phyloP scores from a whole-genome alignment of 2,329 filamentous ascomycete genomes.

The Gnomoniopsis sp. region DNA sequence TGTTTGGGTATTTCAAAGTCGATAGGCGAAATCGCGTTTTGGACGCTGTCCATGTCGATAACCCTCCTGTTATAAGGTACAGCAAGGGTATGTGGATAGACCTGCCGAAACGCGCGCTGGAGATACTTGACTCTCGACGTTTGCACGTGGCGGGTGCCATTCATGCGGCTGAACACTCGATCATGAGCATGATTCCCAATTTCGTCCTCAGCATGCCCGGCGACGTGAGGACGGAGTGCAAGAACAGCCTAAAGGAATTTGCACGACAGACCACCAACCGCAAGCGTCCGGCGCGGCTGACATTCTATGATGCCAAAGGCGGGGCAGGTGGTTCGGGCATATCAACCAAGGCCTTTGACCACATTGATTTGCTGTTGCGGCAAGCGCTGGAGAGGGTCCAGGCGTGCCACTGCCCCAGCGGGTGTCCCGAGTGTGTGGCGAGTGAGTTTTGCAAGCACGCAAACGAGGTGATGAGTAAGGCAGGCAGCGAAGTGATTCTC shows the following conservation, averaged over 20 bases:
- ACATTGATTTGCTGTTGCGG: conserved; percentile 72
- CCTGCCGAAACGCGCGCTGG: conserved; percentile 73
- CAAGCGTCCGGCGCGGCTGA: conserved; percentile 83
- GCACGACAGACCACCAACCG: conserved; percentile 64
- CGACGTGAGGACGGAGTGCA: conserved; percentile 93
- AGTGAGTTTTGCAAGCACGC: conserved; percentile 79
- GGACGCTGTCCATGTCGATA: conserved; percentile 89
- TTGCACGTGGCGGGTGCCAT: conserved; percentile 87
- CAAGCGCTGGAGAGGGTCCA: conserved; percentile 76
- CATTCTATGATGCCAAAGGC: conserved; percentile 94
- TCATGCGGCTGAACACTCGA: conserved; percentile 89
- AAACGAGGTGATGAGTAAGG: conserved; percentile 93
- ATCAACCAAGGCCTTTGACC: conserved; percentile 90
- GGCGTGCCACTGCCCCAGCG: conserved; percentile 70
- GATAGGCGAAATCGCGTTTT: conserved; percentile 81
- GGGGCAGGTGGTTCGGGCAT: conserved; percentile 81
- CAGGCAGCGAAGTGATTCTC: conserved; percentile 77
- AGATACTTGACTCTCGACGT: conserved; percentile 68
- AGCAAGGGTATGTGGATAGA: conserved; percentile 96
- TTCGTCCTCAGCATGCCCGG: conserved; percentile 88
- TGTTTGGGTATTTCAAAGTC: conserved; percentile 98
- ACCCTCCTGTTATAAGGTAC: conserved; percentile 80
- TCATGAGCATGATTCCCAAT: conserved; percentile 82
- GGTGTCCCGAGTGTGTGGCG: conserved; percentile 88
- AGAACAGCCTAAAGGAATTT: conserved; percentile 84